Base-by-base conservation (phyloP, 2,329 filamentous ascomycete genomes). In the Huntiella decipiens region DNA sequence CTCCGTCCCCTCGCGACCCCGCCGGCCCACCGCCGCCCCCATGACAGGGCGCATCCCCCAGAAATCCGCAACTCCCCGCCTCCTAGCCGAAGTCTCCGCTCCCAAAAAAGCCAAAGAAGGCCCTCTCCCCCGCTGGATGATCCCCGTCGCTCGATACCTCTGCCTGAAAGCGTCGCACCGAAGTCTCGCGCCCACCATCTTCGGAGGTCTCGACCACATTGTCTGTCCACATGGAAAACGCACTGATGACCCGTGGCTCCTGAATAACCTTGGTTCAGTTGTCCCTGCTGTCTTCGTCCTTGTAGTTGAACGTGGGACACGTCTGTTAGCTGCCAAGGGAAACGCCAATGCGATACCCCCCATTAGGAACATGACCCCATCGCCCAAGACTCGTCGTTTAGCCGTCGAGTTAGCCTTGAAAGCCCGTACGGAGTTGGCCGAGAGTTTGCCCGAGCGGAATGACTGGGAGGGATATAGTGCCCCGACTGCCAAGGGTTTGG, bases 151-250 rank as follows among this genome's bases (percentile, higher is more conserved):
- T 6, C 71, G 80, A 17, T 70, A 69, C 48, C 60, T 92, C 8
- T 42, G 80, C 57, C 68, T 67, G 35, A 67, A 71, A 17, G 66
- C 84, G 7, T 66, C 68, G 1, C 73, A 76, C 1, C 67, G 71
- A 5, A 67, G 65, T 3, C 69, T 86, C 3, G 74, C 74, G 0
- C 80, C 81, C 0, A 82, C 85, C 45, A 71, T 92, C 0, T 73
- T 83, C 42, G 79, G 82, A 0, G 85, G 82, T 1, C 68, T 86
- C 44, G 79, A 80, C 65, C 61, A 64, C 13, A 68, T 74, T 42
- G 54, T 66, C 8, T 57, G 59, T 1, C 65, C 66, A 0, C 58
- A 59, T 10, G 66, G 67, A n/a, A 57, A 55, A 19, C 60, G 58
- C 34, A 64, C 64, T 44, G 57, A 66, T 47, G 65, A 75, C 51